Base-by-base conservation (phyloP, 2,329 filamentous ascomycete species). In the Cladosporium sp. region DNA sequence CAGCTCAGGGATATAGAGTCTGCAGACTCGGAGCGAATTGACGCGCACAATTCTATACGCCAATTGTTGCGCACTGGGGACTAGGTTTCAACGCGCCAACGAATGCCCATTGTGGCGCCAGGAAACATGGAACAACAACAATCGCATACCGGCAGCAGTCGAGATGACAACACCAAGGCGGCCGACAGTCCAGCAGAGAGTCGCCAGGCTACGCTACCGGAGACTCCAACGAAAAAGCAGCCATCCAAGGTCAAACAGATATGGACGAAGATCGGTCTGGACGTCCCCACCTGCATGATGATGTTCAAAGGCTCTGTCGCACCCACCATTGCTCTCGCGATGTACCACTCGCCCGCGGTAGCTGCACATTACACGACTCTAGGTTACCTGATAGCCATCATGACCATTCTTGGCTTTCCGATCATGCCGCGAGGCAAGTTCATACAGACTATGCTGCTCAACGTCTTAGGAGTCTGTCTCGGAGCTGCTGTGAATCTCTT, bases 351-450 rank as follows among this genome's bases (percentile, higher is more conserved):
- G 0, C 71, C 76, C 15, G 67, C 75, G 1, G 80, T 88, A 30
- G 81, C 84, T 32, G 71, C 71, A 59, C 81, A 78, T 64, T 92
- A 84, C 74, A 77, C 75, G 58, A 90, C 83, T 0, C 74, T 85
- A 10, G 85, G 86, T 15, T 87, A 92, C 73, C 80, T 92, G 2
- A 79, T 90, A 3, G 85, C 87, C 58, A 87, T 93, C 68, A 82
- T 90, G 62, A 84, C 85, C 2, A 85, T 92, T 32, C 75, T 92
- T 3, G 85, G 85, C 0, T 82, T 92, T 68, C 81, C 85, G 26
- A 85, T 92, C 68, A 84, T 92, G 79, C 90, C 90, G 0, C 82
- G 90, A 51, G 89, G 88, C 11, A 92, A 91, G 71, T 92, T 89
- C 73, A 77, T 92, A 10, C 90, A 92, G 75, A 89, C 84, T 26